A percentile compares a stretch with the other conserved stretches of the same genome.
These are phyloP conservation scores for Vararia minispora DNA, from an alignment of 768 basidiomycete species.

Conservation along the genomic window DNA sequence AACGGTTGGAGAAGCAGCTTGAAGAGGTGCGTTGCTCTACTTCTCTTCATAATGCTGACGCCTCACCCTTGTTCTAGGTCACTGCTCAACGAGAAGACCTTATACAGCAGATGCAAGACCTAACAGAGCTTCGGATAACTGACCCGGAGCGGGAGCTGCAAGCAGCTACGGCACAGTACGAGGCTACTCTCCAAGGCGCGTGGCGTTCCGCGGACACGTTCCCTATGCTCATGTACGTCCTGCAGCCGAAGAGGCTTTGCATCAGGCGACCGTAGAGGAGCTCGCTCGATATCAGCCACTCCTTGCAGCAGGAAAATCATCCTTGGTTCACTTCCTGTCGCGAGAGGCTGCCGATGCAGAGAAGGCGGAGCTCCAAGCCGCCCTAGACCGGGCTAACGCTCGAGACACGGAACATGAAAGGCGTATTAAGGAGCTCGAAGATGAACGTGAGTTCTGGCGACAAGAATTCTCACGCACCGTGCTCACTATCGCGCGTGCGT, in stretches of 20 bases:
- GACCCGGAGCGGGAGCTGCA: slow-evolving; percentile 51
- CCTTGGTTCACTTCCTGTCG: slow-evolving; percentile 55
- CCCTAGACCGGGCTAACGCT: slow-evolving; percentile 31
- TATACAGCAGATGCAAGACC: slow-evolving; percentile 45
- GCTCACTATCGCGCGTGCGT: slow-evolving; percentile 2
- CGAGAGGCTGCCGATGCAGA: slow-evolving; percentile 67
- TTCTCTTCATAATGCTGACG: background rate
- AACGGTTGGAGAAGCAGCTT: slow-evolving; percentile 15
- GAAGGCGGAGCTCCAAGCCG: slow-evolving; percentile 33
- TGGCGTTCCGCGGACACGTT: background rate
- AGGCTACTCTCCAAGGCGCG: slow-evolving; percentile 43
- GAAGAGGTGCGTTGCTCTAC: slow-evolving; percentile 15
- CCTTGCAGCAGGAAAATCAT: slow-evolving; percentile 33
- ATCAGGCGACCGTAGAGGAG: slow-evolving; percentile 43
- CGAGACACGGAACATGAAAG: slow-evolving; percentile 32
- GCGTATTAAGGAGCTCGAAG: slow-evolving; percentile 34
- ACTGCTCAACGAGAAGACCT: slow-evolving; percentile 24
- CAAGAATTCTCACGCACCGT: background rate
- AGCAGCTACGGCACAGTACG: slow-evolving; percentile 37
- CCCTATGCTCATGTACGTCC: slow-evolving; percentile 1
- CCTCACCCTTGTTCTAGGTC: slow-evolving; percentile 12
- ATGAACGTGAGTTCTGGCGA: slow-evolving; percentile 30
- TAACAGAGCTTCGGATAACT: slow-evolving; percentile 44
- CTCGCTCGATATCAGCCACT: slow-evolving; percentile 46
- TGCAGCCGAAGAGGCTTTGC: slow-evolving; percentile 47